Evolutionary conservation across 768 basidiomycete genomes (phyloP).

Genomic region (Mycena vulgaris): DNA sequence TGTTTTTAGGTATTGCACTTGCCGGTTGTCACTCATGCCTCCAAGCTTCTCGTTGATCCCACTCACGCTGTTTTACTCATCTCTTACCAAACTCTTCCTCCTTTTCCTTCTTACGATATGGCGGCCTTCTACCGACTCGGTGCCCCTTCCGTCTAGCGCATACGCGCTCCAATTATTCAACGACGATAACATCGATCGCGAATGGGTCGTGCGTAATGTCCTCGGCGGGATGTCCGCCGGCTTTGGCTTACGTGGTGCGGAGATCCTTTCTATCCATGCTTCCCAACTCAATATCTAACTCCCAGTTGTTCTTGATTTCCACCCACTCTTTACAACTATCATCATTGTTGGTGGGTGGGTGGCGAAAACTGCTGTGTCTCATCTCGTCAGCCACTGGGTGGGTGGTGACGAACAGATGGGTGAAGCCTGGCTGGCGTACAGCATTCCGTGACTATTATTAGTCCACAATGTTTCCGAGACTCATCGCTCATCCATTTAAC

Average conservation of each 20-base stretch:
- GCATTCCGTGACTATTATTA: slow-evolving; percentile 69
- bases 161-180: slow-evolving; percentile 71
- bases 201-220: slow-evolving; percentile 88
- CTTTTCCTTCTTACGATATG: slow-evolving; percentile 88
- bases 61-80: slow-evolving; percentile 87
- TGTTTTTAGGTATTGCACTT: slow-evolving; percentile 7
- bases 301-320: slow-evolving; percentile 86
- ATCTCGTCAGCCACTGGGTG: slow-evolving; percentile 77
- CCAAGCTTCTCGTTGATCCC: slow-evolving; percentile 78
- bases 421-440: slow-evolving; percentile 87
- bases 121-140: slow-evolving; percentile 64
- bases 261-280: not conserved
- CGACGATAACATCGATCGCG: slow-evolving; percentile 82
- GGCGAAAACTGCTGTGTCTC: slow-evolving; percentile 75
- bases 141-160: slow-evolving; percentile 51
- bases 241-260: slow-evolving; percentile 84
- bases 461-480: not conserved
- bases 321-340: slow-evolving; percentile 81
- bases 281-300: not conserved
- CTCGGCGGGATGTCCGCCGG: slow-evolving; percentile 91
- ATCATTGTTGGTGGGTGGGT: slow-evolving; percentile 84
- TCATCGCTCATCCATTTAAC: not conserved
- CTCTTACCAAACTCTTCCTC: slow-evolving; percentile 86
- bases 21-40: not conserved
- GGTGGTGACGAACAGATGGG: slow-evolving; percentile 69